These are phyloP conservation scores for Prinsepia uniflora DNA, from an alignment of 306 rosid genomes.

Conservation along the genomic window DNA sequence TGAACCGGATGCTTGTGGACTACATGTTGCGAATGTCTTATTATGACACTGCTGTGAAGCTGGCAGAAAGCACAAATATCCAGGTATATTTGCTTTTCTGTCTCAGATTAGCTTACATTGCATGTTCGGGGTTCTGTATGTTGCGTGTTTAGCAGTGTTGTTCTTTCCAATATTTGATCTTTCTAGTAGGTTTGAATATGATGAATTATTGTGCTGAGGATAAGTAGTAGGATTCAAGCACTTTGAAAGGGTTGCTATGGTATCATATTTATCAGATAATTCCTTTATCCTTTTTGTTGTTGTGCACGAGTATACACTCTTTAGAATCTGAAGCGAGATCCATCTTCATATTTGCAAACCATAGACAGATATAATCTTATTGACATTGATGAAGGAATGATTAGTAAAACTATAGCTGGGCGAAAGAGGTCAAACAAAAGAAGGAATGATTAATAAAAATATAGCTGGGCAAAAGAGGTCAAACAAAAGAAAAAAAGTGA, in stretches of 20 bases:
- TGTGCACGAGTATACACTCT: not conserved
- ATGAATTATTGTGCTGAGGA: not conserved
- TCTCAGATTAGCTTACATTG: not conserved
- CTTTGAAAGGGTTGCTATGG: not conserved
- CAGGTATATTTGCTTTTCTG: constrained; percentile 42
- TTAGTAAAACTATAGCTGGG: not conserved
- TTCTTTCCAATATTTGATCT: not conserved
- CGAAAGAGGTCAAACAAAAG: not conserved
- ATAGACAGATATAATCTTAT: not conserved
- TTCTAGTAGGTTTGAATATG: not conserved
- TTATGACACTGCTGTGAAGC: constrained; percentile 69
- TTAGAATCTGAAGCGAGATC: not conserved
- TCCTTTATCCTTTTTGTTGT: not conserved
- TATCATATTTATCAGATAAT: not conserved
- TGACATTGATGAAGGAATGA: not conserved
- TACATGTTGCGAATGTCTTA: constrained; percentile 97
- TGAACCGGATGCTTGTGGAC: constrained; percentile 93
- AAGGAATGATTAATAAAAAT: not conserved
- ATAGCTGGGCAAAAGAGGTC: not conserved
- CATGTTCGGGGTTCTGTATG: not conserved
- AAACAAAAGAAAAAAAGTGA: no score
- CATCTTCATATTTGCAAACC: not conserved
- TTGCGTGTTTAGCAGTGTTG: not conserved
- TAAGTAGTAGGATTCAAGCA: not conserved
- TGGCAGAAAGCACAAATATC: constrained; percentile 71